Evolutionary conservation across 139 green algal genomes (phyloP).

Genomic region (Asterochloris sp.): DNA sequence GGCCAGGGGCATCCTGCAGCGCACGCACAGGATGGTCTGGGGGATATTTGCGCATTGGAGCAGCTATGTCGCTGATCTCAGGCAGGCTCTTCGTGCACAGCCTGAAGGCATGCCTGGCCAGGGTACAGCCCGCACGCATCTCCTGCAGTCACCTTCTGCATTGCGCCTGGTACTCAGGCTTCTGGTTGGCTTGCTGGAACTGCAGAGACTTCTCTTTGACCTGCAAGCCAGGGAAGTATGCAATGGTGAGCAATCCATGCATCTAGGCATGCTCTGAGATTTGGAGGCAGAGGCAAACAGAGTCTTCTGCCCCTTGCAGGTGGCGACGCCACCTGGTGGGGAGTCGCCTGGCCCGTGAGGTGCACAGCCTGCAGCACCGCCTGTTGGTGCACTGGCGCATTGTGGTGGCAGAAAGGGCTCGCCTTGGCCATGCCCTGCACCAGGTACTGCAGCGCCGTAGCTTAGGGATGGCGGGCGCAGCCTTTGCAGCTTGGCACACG

Average conservation of each 20-base stretch:
- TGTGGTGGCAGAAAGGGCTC: background rate
- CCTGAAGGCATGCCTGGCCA: too few species aligned
- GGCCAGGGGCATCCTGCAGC: background rate
- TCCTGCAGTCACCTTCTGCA: too few species aligned
- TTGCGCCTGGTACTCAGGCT: background rate
- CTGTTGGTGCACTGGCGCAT: constrained; percentile 11
- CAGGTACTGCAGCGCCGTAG: background rate
- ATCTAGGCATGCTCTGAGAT: background rate
- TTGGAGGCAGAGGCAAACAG: background rate
- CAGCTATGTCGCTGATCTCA: constrained; percentile 8
- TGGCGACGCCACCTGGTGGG: background rate
- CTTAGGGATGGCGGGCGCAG: constrained; percentile 2
- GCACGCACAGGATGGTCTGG: background rate
- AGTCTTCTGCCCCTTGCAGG: background rate
- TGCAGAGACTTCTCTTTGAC: background rate
- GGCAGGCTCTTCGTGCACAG: background rate
- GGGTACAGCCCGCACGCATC: too few species aligned
- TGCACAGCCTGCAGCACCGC: background rate
- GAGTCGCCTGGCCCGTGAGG: background rate
- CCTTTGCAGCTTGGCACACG: constrained; percentile 23
- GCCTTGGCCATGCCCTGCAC: background rate
- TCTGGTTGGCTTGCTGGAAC: background rate
- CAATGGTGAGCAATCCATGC: background rate
- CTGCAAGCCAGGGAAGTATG: background rate
- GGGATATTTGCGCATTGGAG: background rate